phyloP scores from a whole-genome alignment of 768 basidiomycete species.

The Stropharia rugosoannulata region DNA sequence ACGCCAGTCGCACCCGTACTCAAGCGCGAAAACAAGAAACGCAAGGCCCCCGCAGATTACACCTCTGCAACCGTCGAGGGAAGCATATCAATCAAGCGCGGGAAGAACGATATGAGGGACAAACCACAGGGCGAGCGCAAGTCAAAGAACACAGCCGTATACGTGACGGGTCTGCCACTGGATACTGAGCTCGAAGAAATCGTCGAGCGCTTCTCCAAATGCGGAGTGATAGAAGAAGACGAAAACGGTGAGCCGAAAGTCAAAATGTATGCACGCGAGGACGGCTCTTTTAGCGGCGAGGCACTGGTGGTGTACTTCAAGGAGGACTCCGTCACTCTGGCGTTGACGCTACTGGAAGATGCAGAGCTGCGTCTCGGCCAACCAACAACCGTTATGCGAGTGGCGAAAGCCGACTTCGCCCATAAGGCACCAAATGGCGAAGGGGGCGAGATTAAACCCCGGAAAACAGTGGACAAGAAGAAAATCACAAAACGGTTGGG shows the following conservation, averaged over 20 bases:
- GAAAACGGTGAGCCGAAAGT: constrained; percentile 90
- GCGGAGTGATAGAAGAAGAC: constrained; percentile 91
- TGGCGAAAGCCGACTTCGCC: constrained; percentile 74
- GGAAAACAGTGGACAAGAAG: constrained; percentile 76
- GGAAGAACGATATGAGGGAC: constrained; percentile 54
- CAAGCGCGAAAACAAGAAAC: constrained; percentile 78
- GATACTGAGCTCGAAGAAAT: constrained; percentile 77
- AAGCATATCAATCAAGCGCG: constrained; percentile 66
- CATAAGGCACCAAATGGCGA: constrained; percentile 57
- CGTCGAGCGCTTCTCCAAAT: constrained; percentile 84
- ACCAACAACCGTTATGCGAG: constrained; percentile 67
- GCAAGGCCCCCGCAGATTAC: constrained; percentile 72
- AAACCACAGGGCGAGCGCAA: constrained; percentile 50
- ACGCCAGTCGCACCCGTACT: constrained; percentile 85
- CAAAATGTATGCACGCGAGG: constrained; percentile 90
- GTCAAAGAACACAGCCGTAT: constrained; percentile 93
- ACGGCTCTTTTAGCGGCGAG: constrained; percentile 90
- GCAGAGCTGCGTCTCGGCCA: constrained; percentile 88
- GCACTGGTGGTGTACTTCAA: constrained; percentile 97
- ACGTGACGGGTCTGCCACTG: constrained; percentile 78
- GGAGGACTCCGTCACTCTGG: constrained; percentile 89
- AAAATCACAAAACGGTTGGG: constrained; percentile 72
- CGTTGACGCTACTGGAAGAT: constrained; percentile 84
- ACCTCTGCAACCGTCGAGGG: constrained; percentile 48
- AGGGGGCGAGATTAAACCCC: constrained; percentile 43